Base-by-base conservation (phyloP, 805 yeast genomes). In the Brettanomyces sp. region DNA sequence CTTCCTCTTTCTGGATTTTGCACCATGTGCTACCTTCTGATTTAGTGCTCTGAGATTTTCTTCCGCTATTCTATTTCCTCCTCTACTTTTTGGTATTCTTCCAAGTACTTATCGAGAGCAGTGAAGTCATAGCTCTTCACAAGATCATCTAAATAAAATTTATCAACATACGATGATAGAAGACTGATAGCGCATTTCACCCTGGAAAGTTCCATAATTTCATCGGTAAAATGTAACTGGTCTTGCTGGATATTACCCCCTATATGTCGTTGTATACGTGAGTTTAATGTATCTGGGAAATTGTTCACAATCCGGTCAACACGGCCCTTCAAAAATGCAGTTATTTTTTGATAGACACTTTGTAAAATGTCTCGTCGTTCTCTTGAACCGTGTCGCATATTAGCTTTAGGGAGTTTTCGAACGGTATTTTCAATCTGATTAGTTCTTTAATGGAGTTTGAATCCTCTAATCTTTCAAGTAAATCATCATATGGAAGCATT, bases 131-230 rank as follows among this genome's bases (percentile, higher is more conserved):
- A 56, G 5, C 43, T 33, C 5, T 49, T 43, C 3, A 50, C 23
- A 11, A 67, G 55, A 36, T 56, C 50, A 0, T 51, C 45, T 42
- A 63, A 59, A 38, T 70, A 57, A n/a, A 47, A 50, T 3, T 52
- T 44, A 18, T 60, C 57, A 2, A 76, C 61, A 49, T 69, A 71
- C 3, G 76, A 70, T 3, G 77, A 70, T 5, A 80, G 49, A 28
- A 80, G 58, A 25, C 74, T 71, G 3, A 80, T 60, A 5, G 82
- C 59, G 45, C 70, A 60, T 45, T 66, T 67, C 13, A 62, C 57
- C 18, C 68, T 61, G 14, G 71, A 63, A 3, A 67, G 54, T 3
- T 56, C 49, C n/a, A 70, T 52, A 1, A 73, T 63, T 6, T 64
- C 60, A 3, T 50, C 52, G 3, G 12, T 59, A 56, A 11, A 54